phyloP scores from a whole-genome alignment of 129 eudicot genomes.

The Dittrichia graveolens region DNA sequence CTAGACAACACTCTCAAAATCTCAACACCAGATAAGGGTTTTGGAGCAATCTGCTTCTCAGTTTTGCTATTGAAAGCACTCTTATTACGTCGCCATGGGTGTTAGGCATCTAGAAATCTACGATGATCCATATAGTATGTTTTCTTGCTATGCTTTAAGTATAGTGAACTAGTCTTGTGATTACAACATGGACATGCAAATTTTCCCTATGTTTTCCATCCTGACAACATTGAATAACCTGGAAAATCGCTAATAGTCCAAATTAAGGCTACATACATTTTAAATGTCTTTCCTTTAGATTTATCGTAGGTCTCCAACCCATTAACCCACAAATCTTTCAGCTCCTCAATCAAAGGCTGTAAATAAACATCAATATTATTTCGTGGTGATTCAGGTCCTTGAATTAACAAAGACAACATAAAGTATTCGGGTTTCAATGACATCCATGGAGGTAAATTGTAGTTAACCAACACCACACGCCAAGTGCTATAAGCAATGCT shows the following conservation, averaged over 20 bases:
- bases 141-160: not conserved
- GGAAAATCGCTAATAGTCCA: constrained; percentile 27
- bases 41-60: constrained; percentile 10
- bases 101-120: not conserved
- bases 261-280: constrained; percentile 18
- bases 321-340: constrained; percentile 6
- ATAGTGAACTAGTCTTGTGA: constrained; percentile 1
- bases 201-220: constrained; percentile 23
- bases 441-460: constrained; percentile 22
- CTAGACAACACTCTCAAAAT: not conserved
- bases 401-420: constrained; percentile 21
- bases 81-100: constrained; percentile 14
- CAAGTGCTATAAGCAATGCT: constrained; percentile 19
- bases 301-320: constrained; percentile 5
- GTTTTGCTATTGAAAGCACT: constrained; percentile 16
- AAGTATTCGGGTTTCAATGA: constrained; percentile 16
- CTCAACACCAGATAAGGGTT: constrained; percentile 5
- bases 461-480: constrained; percentile 18
- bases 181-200: constrained; percentile 24
- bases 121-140: constrained; percentile 22
- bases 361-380: constrained; percentile 15
- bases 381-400: constrained; percentile 15
- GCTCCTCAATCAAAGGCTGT: constrained; percentile 13
- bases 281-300: not conserved
- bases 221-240: constrained; percentile 19